These are phyloP conservation scores for Letharia lupina DNA, from an alignment of 495 filamentous ascomycete species.

Conservation along the genomic window DNA sequence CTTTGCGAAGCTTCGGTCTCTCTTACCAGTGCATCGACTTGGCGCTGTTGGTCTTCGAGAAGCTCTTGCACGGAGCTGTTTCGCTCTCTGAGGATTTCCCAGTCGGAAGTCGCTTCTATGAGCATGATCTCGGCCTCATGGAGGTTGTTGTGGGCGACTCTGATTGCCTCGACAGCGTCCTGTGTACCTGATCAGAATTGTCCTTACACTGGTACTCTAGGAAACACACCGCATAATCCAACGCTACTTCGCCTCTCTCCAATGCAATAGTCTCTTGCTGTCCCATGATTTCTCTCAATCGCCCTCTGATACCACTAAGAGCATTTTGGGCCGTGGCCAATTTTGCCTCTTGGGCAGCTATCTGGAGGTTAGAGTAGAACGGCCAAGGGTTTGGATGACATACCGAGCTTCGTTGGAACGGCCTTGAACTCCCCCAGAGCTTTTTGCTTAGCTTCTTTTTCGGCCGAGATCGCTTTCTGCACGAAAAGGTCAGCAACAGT, in stretches of 20 bases:
- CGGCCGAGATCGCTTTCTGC: slow-evolving; percentile 39
- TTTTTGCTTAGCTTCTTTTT: slow-evolving; percentile 51
- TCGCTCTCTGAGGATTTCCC: slow-evolving; percentile 52
- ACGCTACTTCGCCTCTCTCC: slow-evolving; percentile 51
- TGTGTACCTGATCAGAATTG: slow-evolving; percentile 21
- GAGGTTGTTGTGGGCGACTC: slow-evolving; percentile 50
- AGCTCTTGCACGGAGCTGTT: slow-evolving; percentile 49
- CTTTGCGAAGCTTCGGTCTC: slow-evolving; percentile 24
- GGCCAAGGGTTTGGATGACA: slow-evolving; percentile 16
- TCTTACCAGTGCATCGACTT: slow-evolving; percentile 34
- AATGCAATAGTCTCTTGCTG: slow-evolving; percentile 51
- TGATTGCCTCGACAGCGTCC: slow-evolving; percentile 51
- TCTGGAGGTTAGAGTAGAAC: background rate
- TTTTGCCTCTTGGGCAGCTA: slow-evolving; percentile 48
- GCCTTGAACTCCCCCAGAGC: slow-evolving; percentile 52
- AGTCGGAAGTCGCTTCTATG: slow-evolving; percentile 74
- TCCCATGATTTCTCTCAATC: slow-evolving; percentile 36
- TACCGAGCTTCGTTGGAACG: slow-evolving; percentile 64
- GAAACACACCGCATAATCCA: slow-evolving; percentile 55
- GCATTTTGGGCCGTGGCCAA: slow-evolving; percentile 36
- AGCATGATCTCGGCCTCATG: slow-evolving; percentile 58
- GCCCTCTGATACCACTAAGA: slow-evolving; percentile 36
- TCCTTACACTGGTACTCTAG: background rate
- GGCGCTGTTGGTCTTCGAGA: slow-evolving; percentile 40
- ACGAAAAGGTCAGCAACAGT: slow-evolving; percentile 21